Percentiles rank a stretch among this genome's conserved stretches.
These are phyloP conservation scores for Galerina marginata DNA, from an alignment of 768 basidiomycete species.

Conservation along the genomic window DNA sequence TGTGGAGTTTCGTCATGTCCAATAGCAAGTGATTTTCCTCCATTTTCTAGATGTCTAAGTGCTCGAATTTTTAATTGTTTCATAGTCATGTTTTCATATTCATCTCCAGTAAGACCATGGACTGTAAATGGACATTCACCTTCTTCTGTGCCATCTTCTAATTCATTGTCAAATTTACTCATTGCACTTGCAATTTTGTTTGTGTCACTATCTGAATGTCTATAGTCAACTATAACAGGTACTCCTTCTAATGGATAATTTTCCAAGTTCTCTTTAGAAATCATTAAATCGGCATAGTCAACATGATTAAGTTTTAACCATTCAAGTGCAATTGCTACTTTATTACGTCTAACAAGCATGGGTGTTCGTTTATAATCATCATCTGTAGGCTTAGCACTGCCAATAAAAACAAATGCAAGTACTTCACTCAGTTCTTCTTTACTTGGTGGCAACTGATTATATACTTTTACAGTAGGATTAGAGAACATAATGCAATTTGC, in stretches of 20 bases:
- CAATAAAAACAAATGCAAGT: not conserved
- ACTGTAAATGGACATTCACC: not conserved
- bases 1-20: not conserved
- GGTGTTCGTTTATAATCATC: no score
- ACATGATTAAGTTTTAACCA: no score
- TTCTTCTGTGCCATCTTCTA: not conserved
- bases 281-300: not conserved
- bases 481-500: conserved; percentile 29
- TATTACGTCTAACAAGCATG: no score
- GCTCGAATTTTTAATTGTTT: conserved; percentile 25
- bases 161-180: not conserved
- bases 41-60: conserved; percentile 27
- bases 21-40: conserved; percentile 25
- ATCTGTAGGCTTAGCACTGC: no score
- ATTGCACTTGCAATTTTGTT: not conserved
- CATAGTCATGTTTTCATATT: not conserved
- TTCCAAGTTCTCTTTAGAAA: not conserved
- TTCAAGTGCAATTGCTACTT: no score
- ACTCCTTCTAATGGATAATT: not conserved
- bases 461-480: conserved; percentile 30
- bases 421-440: conserved; percentile 26
- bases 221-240: not conserved
- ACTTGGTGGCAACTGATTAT: conserved; percentile 28
- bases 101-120: no score
- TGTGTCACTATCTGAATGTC: not conserved